Base-by-base conservation (phyloP, 2,329 filamentous ascomycete species). In the Pyricularia grisea region DNA sequence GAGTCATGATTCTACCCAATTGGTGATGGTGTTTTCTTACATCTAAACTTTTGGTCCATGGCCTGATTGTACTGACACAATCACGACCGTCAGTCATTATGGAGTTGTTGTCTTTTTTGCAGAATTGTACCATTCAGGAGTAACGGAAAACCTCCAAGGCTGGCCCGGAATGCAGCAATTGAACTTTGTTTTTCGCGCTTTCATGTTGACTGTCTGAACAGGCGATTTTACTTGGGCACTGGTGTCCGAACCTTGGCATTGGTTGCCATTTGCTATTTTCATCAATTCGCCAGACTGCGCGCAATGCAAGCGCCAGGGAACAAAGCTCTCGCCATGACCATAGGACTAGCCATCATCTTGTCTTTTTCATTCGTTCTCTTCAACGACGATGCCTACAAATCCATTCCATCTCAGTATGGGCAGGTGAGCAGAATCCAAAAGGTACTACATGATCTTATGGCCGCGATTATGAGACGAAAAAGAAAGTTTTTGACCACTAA, bases 401-500 rank as follows among this genome's bases (percentile, higher is more conserved):
- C 42, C 17, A n/a, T 50, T 50, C 42, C 42, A n/a, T 7, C 17
- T n/a, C 17, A 20, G 17, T n/a, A 20, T n/a, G 42, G 42, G 7
- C 42, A 50, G 17, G 17, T 50, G 17, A 50, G 42, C 20, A 50
- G 10, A 50, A 9, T 20, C 17, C 14, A 6, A 50, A n/a, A 6
- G 42, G 42, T 50, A n/a, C 1, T n/a, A 42, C 42, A 9, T 50
- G 3, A 50, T 50, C 17, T 36, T 11, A 5, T 36, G 11, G 11
- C 33, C 11, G 2, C 33, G 2, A 36, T 36, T 2, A 61, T 25
- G 58, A 25, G 58, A 23, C 25, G n/a, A 61, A 1, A 12, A 25
- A 11, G 4, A 11, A 23, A 23, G 25, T 25, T 5, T 27, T 23
- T 58, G 7, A 61, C 23, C 58, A 14, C 58, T 5, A 81, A 79